A percentile compares a stretch with the other conserved stretches of the same genome.
Evolutionary conservation across 352 stramenopile species (phyloP).

Genomic region (Pythium rhizo-oryzae): DNA sequence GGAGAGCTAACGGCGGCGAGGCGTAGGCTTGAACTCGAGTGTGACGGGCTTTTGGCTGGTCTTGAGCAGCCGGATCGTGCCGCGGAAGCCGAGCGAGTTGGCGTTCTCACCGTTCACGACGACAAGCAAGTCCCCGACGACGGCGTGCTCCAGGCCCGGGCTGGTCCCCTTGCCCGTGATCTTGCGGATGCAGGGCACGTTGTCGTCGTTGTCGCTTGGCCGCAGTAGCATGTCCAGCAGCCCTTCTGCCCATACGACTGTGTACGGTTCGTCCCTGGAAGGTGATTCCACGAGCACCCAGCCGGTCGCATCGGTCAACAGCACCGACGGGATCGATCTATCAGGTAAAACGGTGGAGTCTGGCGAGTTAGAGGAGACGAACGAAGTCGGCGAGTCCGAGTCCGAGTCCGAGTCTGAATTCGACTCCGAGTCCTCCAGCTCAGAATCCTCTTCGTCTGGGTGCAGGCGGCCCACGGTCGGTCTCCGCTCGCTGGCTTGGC

Average conservation of each 20-base stretch:
- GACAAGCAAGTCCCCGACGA: constrained; percentile 79
- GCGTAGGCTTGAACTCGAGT: constrained; percentile 90
- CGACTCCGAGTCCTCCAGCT: constrained; percentile 38
- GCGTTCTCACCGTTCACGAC: constrained; percentile 86
- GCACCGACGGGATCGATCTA: constrained; percentile 30
- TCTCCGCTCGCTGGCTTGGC: constrained; percentile 80
- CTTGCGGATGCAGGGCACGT: constrained; percentile 88
- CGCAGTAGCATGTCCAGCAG: constrained; percentile 86
- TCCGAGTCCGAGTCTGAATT: too few relatives aligned
- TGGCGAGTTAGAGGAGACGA: too few relatives aligned
- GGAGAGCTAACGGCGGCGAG: constrained; percentile 61
- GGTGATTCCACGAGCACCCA: constrained; percentile 33
- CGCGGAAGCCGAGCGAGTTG: constrained; percentile 82
- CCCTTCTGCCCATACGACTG: constrained; percentile 84
- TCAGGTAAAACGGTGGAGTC: too few relatives aligned
- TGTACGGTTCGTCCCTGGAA: constrained; percentile 78
- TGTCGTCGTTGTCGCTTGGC: constrained; percentile 83
- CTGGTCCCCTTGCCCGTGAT: constrained; percentile 85
- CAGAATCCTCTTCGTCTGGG: constrained; percentile 38
- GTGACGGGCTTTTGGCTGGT: constrained; percentile 83
- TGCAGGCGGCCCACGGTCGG: constrained; percentile 84
- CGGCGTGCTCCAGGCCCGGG: constrained; percentile 81
- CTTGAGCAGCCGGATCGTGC: constrained; percentile 85
- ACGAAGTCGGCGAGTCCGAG: too few relatives aligned
- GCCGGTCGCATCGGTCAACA: constrained; percentile 38